Evolutionary conservation across 257 asterid species (phyloP).

Genomic region (Cynanchum wilfordii): DNA sequence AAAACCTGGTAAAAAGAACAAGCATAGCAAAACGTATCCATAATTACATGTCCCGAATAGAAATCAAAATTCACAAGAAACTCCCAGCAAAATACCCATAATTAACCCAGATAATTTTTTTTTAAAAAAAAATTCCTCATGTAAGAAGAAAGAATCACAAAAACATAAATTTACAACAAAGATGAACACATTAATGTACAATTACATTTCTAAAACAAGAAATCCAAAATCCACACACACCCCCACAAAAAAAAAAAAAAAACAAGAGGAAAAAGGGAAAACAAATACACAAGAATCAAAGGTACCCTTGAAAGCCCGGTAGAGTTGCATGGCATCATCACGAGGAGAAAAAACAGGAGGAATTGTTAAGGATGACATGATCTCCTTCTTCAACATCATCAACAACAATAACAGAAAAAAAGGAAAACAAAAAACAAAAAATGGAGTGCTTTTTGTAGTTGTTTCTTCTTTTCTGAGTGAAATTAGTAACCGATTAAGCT

Average conservation of each 20-base stretch:
- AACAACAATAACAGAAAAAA: too few relatives aligned
- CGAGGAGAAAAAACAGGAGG: constrained; percentile 81
- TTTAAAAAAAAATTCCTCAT: too few relatives aligned
- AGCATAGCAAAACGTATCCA: background rate
- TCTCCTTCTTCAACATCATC: too few relatives aligned
- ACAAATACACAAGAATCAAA: background rate
- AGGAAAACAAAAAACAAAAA: too few relatives aligned
- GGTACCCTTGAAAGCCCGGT: constrained; percentile 89
- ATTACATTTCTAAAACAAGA: background rate
- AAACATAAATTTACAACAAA: too few relatives aligned
- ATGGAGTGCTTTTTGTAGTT: background rate
- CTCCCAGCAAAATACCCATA: background rate
- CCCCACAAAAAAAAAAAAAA: too few relatives aligned
- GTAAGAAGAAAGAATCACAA: too few relatives aligned
- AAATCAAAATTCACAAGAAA: background rate
- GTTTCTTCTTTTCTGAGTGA: background rate
- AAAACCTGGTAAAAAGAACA: background rate
- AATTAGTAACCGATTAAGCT: too few relatives aligned
- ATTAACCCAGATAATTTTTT: background rate
- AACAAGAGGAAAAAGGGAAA: background rate
- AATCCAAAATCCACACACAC: too few relatives aligned
- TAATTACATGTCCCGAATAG: background rate
- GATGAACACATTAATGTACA: background rate
- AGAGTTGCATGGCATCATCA: constrained; percentile 73
- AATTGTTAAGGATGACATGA: constrained; percentile 57